Evolutionary conservation across 495 filamentous ascomycete species (phyloP), one percentile per base, ranked within the genome.

Genomic region (Trypethelium eluteriae): DNA sequence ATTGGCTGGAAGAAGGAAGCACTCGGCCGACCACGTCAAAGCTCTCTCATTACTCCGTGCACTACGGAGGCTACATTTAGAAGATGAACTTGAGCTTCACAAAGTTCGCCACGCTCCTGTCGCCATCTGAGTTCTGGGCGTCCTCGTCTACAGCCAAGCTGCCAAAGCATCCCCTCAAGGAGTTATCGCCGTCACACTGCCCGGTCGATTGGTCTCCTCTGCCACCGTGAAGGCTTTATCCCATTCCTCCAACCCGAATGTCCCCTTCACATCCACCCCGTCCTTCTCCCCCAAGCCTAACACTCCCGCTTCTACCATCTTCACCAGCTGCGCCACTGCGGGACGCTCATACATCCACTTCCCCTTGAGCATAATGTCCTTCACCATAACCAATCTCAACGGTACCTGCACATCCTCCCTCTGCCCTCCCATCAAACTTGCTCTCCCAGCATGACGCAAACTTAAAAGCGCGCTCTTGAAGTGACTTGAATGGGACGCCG

Each of bases 321-420:
- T 71, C 47, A 71, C 38, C 7, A 71, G 18, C 39, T 69, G 39
- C 39, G 38, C 7, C 11, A 71, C 49, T 32, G 68, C 67, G 1
- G 44, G 38, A 2, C 75, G 70, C 49, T 79, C 78, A 66, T 80
- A 84, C 83, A 85, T 85, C 66, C 74, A 84, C 66, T 76, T 78
- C 1, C 83, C 83, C 46, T 78, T 74, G 63, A 85, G 70, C 12
- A 69, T 77, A 41, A 85, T 63, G 36, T 76, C 78, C 4, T 74
- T 75, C 50, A 75, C 68, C 68, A 82, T 76, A 32, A 81, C 70
- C 9, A 73, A 46, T n/a, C 49, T 41, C 66, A 81, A 79, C 11
- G 79, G 76, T 34, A 79, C 66, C 2, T 61, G 10, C 10, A 83
- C 68, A 53, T 82, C 76, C 12, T 73, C 74, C 11, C 16, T 46